Evolutionary conservation across 2,329 filamentous ascomycete genomes (phyloP).

Genomic region (Dactylellina leptospora): DNA sequence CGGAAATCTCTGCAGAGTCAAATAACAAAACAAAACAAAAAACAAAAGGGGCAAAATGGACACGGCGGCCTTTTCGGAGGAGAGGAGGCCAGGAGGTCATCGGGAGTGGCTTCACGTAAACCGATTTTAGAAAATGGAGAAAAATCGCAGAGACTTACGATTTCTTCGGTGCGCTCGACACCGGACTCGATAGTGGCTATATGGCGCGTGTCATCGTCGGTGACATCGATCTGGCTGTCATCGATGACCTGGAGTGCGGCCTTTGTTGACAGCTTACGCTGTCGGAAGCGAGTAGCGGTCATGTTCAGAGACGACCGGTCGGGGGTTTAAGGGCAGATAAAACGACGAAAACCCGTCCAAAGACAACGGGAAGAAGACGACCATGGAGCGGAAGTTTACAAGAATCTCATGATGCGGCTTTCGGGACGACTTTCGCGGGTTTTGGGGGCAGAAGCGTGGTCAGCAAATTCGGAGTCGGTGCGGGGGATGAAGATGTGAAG

Average conservation of each 20-base stretch:
- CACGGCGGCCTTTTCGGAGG: constrained; percentile 33
- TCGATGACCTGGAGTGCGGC: constrained; percentile 85
- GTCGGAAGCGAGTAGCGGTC: constrained; percentile 61
- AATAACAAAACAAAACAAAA: constrained; percentile 32
- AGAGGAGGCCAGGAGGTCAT: constrained; percentile 25
- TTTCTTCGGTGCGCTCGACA: constrained; percentile 96
- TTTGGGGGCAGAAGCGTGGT: constrained; percentile 67
- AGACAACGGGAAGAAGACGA: constrained; percentile 72
- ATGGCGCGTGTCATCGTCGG: constrained; percentile 84
- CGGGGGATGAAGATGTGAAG: constrained; percentile 61
- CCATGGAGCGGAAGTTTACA: constrained; percentile 71
- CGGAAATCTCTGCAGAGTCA: constrained; percentile 22
- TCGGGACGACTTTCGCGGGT: constrained; percentile 66
- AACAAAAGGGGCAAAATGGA: constrained; percentile 10
- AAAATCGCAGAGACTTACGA: constrained; percentile 72
- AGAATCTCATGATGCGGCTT: constrained; percentile 65
- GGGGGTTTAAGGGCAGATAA: constrained; percentile 58
- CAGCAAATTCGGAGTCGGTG: constrained; percentile 64
- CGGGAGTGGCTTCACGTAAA: constrained; percentile 37
- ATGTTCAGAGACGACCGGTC: constrained; percentile 58
- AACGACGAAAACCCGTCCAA: constrained; percentile 64
- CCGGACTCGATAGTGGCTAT: constrained; percentile 89
- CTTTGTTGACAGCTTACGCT: constrained; percentile 92
- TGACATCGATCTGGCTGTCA: constrained; percentile 88
- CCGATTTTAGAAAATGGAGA: constrained; percentile 55